Percentiles rank a stretch among this genome's conserved stretches.
These are phyloP conservation scores for Fusarium sarcochroum DNA, from an alignment of 2,329 filamentous ascomycete species.

Conservation along the genomic window DNA sequence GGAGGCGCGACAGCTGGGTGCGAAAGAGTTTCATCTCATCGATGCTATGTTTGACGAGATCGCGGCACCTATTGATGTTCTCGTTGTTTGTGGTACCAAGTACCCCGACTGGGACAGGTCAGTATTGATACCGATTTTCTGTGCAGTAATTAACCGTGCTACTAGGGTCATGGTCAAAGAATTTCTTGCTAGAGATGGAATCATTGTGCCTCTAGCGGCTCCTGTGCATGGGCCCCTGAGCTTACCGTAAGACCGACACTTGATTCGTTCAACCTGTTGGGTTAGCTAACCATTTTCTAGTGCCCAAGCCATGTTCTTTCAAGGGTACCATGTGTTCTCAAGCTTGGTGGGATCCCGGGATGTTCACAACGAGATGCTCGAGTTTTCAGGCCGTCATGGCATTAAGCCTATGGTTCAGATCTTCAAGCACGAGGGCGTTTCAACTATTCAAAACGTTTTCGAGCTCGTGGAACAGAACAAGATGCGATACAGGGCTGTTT, in stretches of 20 bases:
- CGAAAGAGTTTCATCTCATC: conserved; percentile 10
- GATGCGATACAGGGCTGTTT: conserved; percentile 21
- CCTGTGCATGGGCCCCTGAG: conserved; percentile 4
- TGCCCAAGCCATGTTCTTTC: conserved; percentile 21
- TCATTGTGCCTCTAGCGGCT: conserved; percentile 1
- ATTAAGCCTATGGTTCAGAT: conserved; percentile 12
- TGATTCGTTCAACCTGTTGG: fast-evolving
- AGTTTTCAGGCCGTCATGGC: conserved; percentile 2
- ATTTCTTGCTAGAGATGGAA: conserved; percentile 13
- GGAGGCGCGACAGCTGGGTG: conserved; percentile 1
- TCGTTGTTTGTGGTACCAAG: conserved; percentile 15
- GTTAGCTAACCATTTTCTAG: not conserved
- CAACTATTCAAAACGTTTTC: conserved; percentile 4
- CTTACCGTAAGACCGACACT: not conserved
- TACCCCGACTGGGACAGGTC: conserved; percentile 44
- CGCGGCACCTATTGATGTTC: conserved; percentile 13
- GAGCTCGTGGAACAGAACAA: not conserved
- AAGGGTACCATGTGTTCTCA: conserved; percentile 12
- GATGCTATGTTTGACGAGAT: conserved; percentile 3
- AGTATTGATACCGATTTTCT: no score
- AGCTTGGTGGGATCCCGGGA: conserved; percentile 9
- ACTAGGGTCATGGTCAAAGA: conserved; percentile 13
- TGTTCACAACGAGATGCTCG: conserved; percentile 19
- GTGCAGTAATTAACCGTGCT: fast-evolving
- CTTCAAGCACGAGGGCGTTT: conserved; percentile 13